These are phyloP conservation scores for Heterobasidion occidentale DNA, from an alignment of 1,284 basidiomycete species.

Conservation along the genomic window DNA sequence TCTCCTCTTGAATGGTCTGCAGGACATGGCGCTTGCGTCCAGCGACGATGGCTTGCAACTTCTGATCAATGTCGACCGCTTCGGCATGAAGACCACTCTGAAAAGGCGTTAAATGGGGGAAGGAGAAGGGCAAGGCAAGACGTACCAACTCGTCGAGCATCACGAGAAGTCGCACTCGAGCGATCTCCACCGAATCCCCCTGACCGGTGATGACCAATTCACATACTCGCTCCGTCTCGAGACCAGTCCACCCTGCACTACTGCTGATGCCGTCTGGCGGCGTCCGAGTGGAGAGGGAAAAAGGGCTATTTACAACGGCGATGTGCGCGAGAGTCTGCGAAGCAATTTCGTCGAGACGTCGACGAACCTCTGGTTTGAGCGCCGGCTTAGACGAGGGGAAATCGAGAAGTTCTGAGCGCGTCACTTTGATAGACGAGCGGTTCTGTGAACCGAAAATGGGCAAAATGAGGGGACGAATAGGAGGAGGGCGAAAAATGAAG, in stretches of 20 bases:
- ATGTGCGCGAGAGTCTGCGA: constrained; percentile 84
- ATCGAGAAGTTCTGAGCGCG: constrained; percentile 89
- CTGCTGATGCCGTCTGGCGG: constrained; percentile 70
- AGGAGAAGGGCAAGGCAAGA: constrained; percentile 12
- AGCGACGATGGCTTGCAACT: constrained; percentile 88
- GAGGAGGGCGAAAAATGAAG: constrained; percentile 5
- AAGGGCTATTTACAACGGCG: constrained; percentile 78
- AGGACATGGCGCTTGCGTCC: constrained; percentile 84
- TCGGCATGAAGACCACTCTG: constrained; percentile 89
- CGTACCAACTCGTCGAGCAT: constrained; percentile 91
- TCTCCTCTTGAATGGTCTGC: constrained; percentile 95
- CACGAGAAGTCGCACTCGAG: constrained; percentile 84
- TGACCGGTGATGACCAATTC: constrained; percentile 87
- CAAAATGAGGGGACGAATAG: neutral
- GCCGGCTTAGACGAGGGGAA: constrained; percentile 74
- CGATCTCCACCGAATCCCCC: constrained; percentile 86
- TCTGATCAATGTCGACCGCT: constrained; percentile 90
- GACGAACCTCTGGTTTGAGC: constrained; percentile 83
- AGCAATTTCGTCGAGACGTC: constrained; percentile 88
- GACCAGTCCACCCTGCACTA: constrained; percentile 74
- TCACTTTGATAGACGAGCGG: constrained; percentile 81
- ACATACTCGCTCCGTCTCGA: constrained; percentile 91
- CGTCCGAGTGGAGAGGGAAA: constrained; percentile 62
- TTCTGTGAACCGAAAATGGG: constrained; percentile 37
- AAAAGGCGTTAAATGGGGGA: constrained; percentile 7